Conservation (phyloP, 2,329 filamentous ascomycete genomes). For the Fusarium phyllophilum region DNA sequence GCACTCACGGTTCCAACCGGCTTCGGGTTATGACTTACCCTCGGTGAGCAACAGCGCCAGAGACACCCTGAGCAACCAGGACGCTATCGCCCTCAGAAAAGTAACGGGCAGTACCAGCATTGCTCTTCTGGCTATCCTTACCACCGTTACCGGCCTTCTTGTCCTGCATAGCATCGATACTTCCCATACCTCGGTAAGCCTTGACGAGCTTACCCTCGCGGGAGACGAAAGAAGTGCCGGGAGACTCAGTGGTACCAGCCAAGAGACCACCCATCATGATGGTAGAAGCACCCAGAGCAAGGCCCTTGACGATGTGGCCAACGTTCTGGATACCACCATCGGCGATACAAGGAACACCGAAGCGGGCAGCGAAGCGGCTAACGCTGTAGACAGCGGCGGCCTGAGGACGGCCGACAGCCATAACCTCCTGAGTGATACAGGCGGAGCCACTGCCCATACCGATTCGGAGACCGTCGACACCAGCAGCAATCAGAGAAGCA, state of each 20-base stretch:
- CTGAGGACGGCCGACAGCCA: conserved; percentile 97
- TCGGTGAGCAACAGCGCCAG: conserved; percentile 83
- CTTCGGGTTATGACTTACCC: conserved; percentile 56
- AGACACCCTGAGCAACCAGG: conserved; percentile 95
- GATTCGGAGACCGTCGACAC: conserved; percentile 95
- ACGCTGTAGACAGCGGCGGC: conserved; percentile 93
- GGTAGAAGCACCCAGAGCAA: conserved; percentile 91
- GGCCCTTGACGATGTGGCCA: conserved; percentile 98
- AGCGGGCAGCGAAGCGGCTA: conserved; percentile 86
- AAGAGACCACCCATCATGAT: conserved; percentile 99
- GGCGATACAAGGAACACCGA: conserved; percentile 97
- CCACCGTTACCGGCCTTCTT: conserved; percentile 86
- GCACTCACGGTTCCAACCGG: conserved; percentile 17
- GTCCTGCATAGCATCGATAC: conserved; percentile 99
- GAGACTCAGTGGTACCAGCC: conserved; percentile 96
- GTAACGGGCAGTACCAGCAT: conserved; percentile 96
- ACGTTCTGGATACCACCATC: conserved; percentile 99
- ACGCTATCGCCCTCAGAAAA: conserved; percentile 97
- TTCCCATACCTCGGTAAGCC: conserved; percentile 98
- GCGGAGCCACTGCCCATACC: conserved; percentile 98
- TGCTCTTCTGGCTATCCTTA: conserved; percentile 81
- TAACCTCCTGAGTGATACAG: conserved; percentile 99
- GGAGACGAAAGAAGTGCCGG: conserved; percentile 95
- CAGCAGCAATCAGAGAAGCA: conserved; percentile 88
- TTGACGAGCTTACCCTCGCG: conserved; percentile 98